Conservation (phyloP, 768 basidiomycete species). For the Leucosporidium scottii region DNA sequence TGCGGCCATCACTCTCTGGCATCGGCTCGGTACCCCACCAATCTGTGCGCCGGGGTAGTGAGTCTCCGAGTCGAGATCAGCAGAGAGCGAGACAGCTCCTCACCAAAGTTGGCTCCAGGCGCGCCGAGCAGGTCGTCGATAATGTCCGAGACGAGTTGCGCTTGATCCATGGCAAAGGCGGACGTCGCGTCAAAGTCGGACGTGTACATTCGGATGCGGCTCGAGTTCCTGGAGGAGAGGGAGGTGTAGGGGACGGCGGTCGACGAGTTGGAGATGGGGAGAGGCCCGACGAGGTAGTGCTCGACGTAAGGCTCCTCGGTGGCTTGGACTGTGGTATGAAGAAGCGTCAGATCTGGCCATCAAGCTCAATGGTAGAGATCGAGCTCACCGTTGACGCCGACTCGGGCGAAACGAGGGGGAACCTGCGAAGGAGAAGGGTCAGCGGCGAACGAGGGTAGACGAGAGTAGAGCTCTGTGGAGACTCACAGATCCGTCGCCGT, state of each 20-base stretch:
- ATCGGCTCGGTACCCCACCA: conserved; percentile 40
- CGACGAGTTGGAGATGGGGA: conserved; percentile 14
- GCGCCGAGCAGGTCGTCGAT: too few species aligned
- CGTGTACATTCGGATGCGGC: too few species aligned
- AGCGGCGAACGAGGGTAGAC: neutral
- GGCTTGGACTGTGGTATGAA: conserved; percentile 17
- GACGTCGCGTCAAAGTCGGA: too few species aligned
- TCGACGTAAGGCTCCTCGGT: conserved; percentile 29
- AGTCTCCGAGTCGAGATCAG: too few species aligned
- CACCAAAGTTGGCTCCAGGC: too few species aligned
- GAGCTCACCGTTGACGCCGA: conserved; percentile 14
- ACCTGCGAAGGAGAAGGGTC: neutral
- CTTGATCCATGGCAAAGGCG: too few species aligned
- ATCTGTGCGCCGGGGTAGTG: neutral
- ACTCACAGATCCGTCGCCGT: neutral
- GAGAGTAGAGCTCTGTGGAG: neutral
- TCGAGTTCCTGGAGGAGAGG: conserved; percentile 20
- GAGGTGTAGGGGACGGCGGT: neutral
- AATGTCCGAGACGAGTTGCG: too few species aligned
- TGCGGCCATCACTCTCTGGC: conserved; percentile 36
- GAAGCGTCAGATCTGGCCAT: conserved; percentile 3
- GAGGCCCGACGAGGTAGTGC: conserved; percentile 35
- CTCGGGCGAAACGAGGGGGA: conserved; percentile 28
- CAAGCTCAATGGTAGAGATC: too few species aligned
- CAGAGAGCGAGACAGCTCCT: too few species aligned